These are phyloP conservation scores for Phaffia tasmanica DNA, from an alignment of 768 basidiomycete genomes.

Conservation along the genomic window DNA sequence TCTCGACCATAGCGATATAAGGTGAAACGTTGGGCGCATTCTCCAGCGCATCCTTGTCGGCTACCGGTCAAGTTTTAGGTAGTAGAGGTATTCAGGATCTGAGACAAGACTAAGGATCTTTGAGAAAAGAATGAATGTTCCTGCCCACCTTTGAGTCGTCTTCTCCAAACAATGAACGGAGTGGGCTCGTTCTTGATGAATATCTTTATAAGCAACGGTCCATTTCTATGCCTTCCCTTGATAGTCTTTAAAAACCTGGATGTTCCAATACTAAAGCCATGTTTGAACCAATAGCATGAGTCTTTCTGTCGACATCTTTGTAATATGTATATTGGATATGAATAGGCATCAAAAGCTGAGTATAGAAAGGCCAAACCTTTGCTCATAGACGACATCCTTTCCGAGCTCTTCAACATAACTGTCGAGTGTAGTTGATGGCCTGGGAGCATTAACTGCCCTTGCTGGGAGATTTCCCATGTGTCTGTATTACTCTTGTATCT, in stretches of 20 bases:
- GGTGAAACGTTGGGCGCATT: constrained; percentile 82
- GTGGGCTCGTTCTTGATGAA: constrained; percentile 89
- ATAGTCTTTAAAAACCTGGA: constrained; percentile 75
- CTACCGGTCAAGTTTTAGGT: constrained; percentile 41
- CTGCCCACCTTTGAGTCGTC: constrained; percentile 54
- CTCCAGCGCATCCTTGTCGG: constrained; percentile 67
- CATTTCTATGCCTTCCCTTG: constrained; percentile 70
- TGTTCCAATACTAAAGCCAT: constrained; percentile 48
- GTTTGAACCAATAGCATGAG: not conserved
- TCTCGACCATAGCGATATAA: constrained; percentile 82
- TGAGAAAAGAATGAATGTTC: not conserved
- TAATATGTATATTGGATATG: not conserved
- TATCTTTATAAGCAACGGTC: constrained; percentile 80
- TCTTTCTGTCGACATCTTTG: not conserved
- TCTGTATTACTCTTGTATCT: no score
- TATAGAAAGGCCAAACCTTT: constrained; percentile 50
- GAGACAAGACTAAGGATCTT: not conserved
- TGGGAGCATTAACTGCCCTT: not conserved
- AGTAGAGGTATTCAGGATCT: not conserved
- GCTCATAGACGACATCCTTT: constrained; percentile 77
- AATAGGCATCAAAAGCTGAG: not conserved
- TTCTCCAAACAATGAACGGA: constrained; percentile 63
- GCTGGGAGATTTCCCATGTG: constrained; percentile 21
- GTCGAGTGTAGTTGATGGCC: constrained; percentile 58
- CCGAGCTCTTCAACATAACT: constrained; percentile 83